These are phyloP conservation scores for Adansonia gregorii DNA, from an alignment of 441 rosid species.

Conservation along the genomic window DNA sequence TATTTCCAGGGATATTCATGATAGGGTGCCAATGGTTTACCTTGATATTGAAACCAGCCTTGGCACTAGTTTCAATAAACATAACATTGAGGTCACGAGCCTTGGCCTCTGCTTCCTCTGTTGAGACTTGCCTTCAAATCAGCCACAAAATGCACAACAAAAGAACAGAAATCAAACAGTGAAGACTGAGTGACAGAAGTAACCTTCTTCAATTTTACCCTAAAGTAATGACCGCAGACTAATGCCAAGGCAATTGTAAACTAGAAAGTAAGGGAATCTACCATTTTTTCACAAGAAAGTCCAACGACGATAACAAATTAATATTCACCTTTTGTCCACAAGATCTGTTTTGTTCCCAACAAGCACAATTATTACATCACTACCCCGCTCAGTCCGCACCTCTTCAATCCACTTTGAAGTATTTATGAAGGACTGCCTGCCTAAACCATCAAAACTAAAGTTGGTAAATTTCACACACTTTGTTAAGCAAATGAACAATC, in stretches of 20 bases:
- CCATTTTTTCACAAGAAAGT: neutral
- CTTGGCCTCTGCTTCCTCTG: constrained; percentile 94
- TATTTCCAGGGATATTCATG: constrained; percentile 1
- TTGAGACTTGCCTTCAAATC: constrained; percentile 80
- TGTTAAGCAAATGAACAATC: constrained; percentile 2
- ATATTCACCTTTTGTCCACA: constrained; percentile 74
- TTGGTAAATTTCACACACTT: constrained; percentile 18
- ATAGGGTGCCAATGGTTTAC: constrained; percentile 33
- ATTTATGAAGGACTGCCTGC: constrained; percentile 79
- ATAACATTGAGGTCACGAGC: constrained; percentile 84
- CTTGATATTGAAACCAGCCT: constrained; percentile 96
- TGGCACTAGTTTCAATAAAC: constrained; percentile 96
- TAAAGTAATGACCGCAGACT: neutral
- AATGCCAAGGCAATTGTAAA: constrained; percentile 3
- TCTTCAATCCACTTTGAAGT: constrained; percentile 88
- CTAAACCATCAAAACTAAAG: constrained; percentile 40
- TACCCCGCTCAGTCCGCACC: constrained; percentile 87
- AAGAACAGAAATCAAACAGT: constrained; percentile 9
- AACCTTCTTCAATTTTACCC: constrained; percentile 1
- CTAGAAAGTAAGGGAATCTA: constrained; percentile 2
- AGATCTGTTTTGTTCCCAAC: constrained; percentile 93
- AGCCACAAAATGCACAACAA: constrained; percentile 17
- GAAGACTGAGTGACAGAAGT: neutral
- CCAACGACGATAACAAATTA: neutral
- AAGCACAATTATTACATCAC: constrained; percentile 87